Base-by-base conservation (phyloP, 495 filamentous ascomycete genomes). In the Entonaema liquescens region DNA sequence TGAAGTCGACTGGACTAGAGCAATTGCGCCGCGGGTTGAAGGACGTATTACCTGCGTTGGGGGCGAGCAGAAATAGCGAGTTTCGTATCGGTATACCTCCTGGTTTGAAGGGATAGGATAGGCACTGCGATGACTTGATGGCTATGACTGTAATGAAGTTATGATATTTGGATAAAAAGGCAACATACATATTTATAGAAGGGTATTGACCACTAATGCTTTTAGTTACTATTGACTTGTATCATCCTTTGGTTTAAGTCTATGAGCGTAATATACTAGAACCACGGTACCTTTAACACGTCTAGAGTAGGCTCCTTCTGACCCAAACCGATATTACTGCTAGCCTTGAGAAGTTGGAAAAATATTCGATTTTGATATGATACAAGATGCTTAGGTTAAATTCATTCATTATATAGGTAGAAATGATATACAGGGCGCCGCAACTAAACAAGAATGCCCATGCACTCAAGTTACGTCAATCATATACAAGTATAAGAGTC, bases 1-100 rank as follows among this genome's bases (percentile, higher is more conserved):
- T 65, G 84, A 86, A 26, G 90, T 90, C 9, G 81, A 88, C 50
- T 97, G 93, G 93, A 95, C 94, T 3, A 88, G 83, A 58, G 89
- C 90, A 0, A 92, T 97, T 67, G 85, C 88, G 23, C 93, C 93
- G 21, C 85, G 81, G 57, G 62, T 95, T 1, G 93, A 96, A 78
- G 93, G 92, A 26, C 85, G 93, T 17, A 95, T 96, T 25, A 53
- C 75, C 19, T 74, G 73, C 13, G 60, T 77, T 3, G 72, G 67
- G 5, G 72, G 68, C 15, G 62, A 74, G 60, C 59, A 71, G 21
- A 50, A 53, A 21, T 71, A 68, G 17, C 17, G 44, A 19, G 29
- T 29, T 35, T 23, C 47, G 29, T 5, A 29, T 1, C 13, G 12
- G 19, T 17, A 47, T 11, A 0, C 19, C 19, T 47, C 9, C 23